Conservation (phyloP, 2,329 filamentous ascomycete genomes). For the Fusarium sp. region DNA sequence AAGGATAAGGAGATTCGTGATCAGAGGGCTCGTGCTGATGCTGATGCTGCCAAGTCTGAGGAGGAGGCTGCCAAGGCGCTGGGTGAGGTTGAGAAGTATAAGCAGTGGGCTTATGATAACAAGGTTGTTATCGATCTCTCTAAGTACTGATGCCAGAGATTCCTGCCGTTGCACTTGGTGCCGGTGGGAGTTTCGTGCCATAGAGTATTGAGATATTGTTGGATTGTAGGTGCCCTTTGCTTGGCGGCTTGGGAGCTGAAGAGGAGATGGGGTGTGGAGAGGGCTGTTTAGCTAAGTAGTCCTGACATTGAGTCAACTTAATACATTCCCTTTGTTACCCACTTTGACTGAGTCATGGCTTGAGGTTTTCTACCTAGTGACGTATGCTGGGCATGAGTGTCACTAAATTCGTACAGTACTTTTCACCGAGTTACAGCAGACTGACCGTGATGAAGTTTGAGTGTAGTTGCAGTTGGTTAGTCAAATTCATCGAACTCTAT, state of each 20-base stretch:
- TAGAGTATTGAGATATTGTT: background rate
- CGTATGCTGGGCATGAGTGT: too few species aligned
- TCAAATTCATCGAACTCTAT: too few species aligned
- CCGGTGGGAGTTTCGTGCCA: background rate
- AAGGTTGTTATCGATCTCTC: background rate
- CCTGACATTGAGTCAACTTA: background rate
- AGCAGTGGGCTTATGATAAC: background rate
- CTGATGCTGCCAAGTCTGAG: background rate
- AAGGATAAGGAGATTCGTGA: background rate
- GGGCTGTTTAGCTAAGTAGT: background rate
- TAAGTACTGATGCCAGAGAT: background rate
- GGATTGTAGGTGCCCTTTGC: background rate
- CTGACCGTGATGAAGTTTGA: too few species aligned
- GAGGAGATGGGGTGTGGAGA: background rate
- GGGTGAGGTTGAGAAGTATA: background rate
- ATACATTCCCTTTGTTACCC: background rate
- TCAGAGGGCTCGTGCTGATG: background rate
- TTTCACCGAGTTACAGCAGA: too few species aligned
- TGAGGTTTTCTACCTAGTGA: too few species aligned
- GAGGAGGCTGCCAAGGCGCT: background rate
- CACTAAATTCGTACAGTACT: too few species aligned
- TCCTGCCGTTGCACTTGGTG: background rate
- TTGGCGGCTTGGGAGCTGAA: background rate
- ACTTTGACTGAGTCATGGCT: accelerated
- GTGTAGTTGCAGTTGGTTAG: too few species aligned